Percentiles rank a stretch among this genome's conserved stretches.
phyloP scores from a whole-genome alignment of 441 rosid species.

The Populus hybrid region DNA sequence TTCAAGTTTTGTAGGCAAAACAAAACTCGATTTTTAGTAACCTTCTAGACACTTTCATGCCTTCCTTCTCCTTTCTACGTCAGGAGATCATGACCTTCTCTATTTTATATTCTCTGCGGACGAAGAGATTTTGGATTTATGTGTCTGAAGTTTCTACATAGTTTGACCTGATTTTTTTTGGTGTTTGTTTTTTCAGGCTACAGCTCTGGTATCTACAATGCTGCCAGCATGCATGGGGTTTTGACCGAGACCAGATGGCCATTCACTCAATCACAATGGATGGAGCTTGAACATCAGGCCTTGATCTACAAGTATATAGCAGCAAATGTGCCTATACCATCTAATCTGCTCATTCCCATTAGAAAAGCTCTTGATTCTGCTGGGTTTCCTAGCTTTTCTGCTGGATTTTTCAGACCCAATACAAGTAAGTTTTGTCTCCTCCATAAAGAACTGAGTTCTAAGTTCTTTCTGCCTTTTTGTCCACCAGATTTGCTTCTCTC shows the following conservation, averaged over 20 bases:
- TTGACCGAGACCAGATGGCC: constrained; percentile 55
- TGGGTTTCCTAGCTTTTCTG: constrained; percentile 36
- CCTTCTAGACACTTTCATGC: constrained; percentile 13
- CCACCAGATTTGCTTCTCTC: neutral
- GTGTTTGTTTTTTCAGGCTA: constrained; percentile 39
- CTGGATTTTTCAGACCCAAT: constrained; percentile 53
- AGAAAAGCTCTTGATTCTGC: constrained; percentile 55
- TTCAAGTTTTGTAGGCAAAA: constrained; percentile 27
- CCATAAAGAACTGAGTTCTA: neutral
- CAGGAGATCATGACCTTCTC: neutral
- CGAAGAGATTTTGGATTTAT: neutral
- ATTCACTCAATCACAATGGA: constrained; percentile 84
- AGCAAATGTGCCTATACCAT: constrained; percentile 76
- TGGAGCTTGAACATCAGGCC: constrained; percentile 88
- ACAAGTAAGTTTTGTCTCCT: constrained; percentile 45
- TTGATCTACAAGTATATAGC: constrained; percentile 82
- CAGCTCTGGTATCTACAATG: constrained; percentile 48
- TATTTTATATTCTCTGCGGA: neutral
- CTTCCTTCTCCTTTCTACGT: constrained; percentile 1
- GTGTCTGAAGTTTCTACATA: neutral
- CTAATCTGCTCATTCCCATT: constrained; percentile 62
- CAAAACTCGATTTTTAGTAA: constrained; percentile 7
- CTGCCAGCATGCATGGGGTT: constrained; percentile 47
- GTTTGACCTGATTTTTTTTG: neutral
- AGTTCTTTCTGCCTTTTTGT: neutral